Conservation (phyloP, 2,329 filamentous ascomycete genomes). For the Talaromyces sp. region DNA sequence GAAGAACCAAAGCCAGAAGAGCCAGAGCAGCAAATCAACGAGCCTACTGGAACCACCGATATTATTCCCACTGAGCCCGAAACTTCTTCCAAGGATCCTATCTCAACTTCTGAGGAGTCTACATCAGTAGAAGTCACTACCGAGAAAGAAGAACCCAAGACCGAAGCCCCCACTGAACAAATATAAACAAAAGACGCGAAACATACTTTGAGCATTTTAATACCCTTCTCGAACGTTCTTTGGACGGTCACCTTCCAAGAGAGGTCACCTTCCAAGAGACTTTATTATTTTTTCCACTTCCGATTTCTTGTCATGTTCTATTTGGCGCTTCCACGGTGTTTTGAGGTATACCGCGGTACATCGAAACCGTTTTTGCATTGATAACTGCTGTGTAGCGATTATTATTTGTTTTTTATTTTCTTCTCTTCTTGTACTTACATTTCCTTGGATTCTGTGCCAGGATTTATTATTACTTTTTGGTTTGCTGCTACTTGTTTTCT, state of each 20-base stretch:
- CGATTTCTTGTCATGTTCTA: background rate
- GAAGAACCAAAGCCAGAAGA: background rate
- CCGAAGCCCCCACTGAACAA: background rate
- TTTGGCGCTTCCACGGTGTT: constrained; percentile 1
- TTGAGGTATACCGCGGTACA: constrained; percentile 1
- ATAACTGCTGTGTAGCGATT: constrained; percentile 9
- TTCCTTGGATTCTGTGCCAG: background rate
- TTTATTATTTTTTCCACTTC: background rate
- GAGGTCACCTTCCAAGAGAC: background rate
- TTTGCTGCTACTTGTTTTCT: background rate
- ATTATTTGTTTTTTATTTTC: background rate
- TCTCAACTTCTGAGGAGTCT: background rate
- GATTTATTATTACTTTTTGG: background rate
- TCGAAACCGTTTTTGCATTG: constrained; percentile 2
- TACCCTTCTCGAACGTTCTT: background rate
- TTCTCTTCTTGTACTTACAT: background rate
- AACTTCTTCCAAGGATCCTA: background rate
- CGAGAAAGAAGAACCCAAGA: background rate
- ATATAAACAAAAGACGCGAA: background rate
- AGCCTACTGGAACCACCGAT: background rate
- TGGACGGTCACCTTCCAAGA: background rate
- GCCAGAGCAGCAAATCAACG: background rate
- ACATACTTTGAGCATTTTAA: background rate
- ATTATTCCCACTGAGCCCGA: background rate
- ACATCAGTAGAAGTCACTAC: background rate